Evolutionary conservation across 306 rosid species (phyloP).

Genomic region (Pueraria montana): DNA sequence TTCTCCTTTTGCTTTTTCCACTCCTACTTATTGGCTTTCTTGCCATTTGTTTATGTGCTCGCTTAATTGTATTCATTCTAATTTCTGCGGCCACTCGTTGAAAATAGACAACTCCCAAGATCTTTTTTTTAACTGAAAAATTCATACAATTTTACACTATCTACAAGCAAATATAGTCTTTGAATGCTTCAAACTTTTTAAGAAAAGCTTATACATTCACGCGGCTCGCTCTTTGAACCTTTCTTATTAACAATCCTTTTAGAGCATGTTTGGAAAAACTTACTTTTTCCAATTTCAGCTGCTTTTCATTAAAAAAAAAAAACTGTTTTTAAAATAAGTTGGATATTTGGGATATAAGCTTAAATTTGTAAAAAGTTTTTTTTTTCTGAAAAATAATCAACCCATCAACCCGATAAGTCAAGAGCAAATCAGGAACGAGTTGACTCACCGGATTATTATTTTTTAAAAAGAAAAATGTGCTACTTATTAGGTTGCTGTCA

Average conservation of each 20-base stretch:
- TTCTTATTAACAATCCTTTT: background rate
- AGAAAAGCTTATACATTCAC: background rate
- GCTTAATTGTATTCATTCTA: background rate
- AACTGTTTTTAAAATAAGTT: too few relatives aligned
- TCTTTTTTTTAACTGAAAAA: background rate
- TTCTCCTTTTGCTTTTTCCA: background rate
- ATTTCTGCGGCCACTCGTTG: background rate
- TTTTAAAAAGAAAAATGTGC: too few relatives aligned
- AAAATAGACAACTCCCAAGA: background rate
- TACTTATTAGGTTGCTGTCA: too few relatives aligned
- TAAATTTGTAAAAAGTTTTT: too few relatives aligned
- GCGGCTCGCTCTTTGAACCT: background rate
- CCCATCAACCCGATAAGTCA: too few relatives aligned
- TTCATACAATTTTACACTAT: background rate
- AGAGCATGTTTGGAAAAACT: too few relatives aligned
- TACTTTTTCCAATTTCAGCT: too few relatives aligned
- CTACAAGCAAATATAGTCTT: background rate
- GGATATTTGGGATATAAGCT: too few relatives aligned
- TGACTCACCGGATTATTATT: too few relatives aligned
- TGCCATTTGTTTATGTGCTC: background rate
- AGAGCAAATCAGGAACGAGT: too few relatives aligned
- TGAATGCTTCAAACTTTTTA: background rate
- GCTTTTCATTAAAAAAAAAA: too few relatives aligned
- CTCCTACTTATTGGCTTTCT: background rate
- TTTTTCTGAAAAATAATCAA: too few relatives aligned